These are phyloP conservation scores for Lactarius tabidus DNA, from an alignment of 768 basidiomycete species.

Conservation along the genomic window DNA sequence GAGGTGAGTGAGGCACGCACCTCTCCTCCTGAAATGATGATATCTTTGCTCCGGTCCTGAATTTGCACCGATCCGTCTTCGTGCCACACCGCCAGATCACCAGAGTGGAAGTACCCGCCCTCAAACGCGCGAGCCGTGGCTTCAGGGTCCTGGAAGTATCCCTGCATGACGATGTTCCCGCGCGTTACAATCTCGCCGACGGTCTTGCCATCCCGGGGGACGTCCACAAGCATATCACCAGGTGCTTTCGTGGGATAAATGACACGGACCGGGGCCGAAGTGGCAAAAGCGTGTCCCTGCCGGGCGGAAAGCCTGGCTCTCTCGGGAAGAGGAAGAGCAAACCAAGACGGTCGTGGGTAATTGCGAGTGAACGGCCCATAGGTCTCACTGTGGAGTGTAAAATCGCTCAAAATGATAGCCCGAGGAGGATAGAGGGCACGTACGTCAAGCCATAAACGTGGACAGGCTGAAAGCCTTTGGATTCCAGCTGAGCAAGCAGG, in stretches of 20 bases:
- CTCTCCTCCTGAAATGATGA: conserved; percentile 89
- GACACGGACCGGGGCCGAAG: conserved; percentile 70
- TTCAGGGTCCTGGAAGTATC: conserved; percentile 80
- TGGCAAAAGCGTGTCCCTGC: conserved; percentile 77
- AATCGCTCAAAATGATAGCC: not conserved
- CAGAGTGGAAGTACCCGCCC: conserved; percentile 74
- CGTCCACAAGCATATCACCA: conserved; percentile 49
- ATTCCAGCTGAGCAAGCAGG: conserved; percentile 71
- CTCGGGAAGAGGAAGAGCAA: conserved; percentile 49
- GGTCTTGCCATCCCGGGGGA: conserved; percentile 75
- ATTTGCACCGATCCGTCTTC: conserved; percentile 71
- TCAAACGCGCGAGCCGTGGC: conserved; percentile 78
- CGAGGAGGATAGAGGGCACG: conserved; percentile 30
- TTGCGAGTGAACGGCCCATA: conserved; percentile 81
- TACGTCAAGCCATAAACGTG: conserved; percentile 89
- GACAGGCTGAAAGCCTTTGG: conserved; percentile 69
- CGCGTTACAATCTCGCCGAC: conserved; percentile 79
- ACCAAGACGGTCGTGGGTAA: conserved; percentile 65
- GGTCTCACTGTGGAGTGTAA: conserved; percentile 38
- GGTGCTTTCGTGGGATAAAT: conserved; percentile 42
- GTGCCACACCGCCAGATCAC: conserved; percentile 81
- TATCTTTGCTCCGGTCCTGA: conserved; percentile 76
- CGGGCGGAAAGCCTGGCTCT: conserved; percentile 72
- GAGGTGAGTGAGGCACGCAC: conserved; percentile 31
- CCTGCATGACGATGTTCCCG: conserved; percentile 89